These are phyloP conservation scores for Fusarium musae DNA, from an alignment of 2,329 filamentous ascomycete genomes.

Conservation along the genomic window DNA sequence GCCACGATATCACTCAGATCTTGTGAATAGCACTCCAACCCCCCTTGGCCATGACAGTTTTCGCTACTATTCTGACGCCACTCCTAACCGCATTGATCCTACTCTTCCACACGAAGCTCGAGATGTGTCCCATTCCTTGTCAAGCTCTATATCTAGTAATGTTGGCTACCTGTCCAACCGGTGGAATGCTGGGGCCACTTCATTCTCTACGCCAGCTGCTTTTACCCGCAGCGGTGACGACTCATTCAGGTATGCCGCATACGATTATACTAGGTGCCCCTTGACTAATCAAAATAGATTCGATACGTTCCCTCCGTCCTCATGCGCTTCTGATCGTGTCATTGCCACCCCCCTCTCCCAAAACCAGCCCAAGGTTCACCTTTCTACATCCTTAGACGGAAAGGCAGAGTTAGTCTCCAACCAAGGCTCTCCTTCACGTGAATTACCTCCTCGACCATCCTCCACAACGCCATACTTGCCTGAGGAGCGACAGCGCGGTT, in stretches of 20 bases:
- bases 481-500: constrained; percentile 60
- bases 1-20: constrained; percentile 40
- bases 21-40: constrained; percentile 43
- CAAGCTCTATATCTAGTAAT: constrained; percentile 56
- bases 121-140: constrained; percentile 45
- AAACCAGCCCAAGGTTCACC: constrained; percentile 67
- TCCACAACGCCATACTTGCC: constrained; percentile 60
- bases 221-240: constrained; percentile 55
- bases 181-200: constrained; percentile 62
- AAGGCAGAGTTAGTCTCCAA: constrained; percentile 86
- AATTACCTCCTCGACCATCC: constrained; percentile 61
- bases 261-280: neutral
- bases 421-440: constrained; percentile 71
- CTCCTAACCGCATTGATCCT: constrained; percentile 43
- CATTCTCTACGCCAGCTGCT: constrained; percentile 62
- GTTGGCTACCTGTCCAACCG: constrained; percentile 66
- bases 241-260: constrained; percentile 56
- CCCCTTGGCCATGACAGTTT: constrained; percentile 30
- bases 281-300: constrained; percentile 47
- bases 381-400: constrained; percentile 88
- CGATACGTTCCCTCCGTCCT: constrained; percentile 57
- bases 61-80: constrained; percentile 35
- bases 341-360: constrained; percentile 51
- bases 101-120: constrained; percentile 45
- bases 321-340: constrained; percentile 56